Evolutionary conservation across 495 filamentous ascomycete species (phyloP).

Genomic region (Hypoxylon trugodes): DNA sequence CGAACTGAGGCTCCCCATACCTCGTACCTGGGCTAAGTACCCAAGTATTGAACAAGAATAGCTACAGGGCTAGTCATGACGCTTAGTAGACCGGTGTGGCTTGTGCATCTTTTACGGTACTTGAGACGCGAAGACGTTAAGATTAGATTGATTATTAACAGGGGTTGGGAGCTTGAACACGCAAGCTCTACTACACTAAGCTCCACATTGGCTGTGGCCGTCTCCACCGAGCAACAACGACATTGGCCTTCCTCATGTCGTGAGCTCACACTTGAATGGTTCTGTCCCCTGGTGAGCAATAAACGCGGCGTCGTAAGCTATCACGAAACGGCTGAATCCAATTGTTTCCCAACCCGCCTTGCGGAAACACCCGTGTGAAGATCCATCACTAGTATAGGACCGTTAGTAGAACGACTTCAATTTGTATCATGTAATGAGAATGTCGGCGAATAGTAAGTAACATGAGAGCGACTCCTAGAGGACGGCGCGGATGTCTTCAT

Average conservation of each 20-base stretch:
- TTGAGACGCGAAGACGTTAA: constrained; percentile 7
- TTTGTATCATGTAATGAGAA: constrained; percentile 12
- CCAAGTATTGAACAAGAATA: no score
- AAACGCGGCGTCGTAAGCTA: constrained; percentile 11
- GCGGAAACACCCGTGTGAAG: background rate
- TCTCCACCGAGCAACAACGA: constrained; percentile 2
- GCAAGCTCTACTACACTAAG: constrained; percentile 6
- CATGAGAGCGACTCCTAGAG: background rate
- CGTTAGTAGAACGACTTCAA: background rate
- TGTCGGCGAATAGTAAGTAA: background rate
- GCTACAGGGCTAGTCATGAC: no score
- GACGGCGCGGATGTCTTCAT: background rate
- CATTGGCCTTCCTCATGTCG: background rate
- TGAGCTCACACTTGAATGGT: constrained; percentile 4
- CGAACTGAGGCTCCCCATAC: no score
- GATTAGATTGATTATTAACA: constrained; percentile 5
- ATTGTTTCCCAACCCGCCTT: background rate
- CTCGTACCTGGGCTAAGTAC: no score
- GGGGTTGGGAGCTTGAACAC: constrained; percentile 1
- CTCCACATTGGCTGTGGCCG: constrained; percentile 1
- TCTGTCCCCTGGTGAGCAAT: constrained; percentile 3
- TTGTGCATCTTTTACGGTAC: no score
- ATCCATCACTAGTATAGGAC: background rate
- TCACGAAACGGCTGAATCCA: constrained; percentile 3
- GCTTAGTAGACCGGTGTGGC: no score